Percentiles rank a stretch among this genome's conserved stretches.
These are phyloP conservation scores for Umbelopsis sp. DNA, from an alignment of 192 early-diverging fungal genomes.

Conservation along the genomic window DNA sequence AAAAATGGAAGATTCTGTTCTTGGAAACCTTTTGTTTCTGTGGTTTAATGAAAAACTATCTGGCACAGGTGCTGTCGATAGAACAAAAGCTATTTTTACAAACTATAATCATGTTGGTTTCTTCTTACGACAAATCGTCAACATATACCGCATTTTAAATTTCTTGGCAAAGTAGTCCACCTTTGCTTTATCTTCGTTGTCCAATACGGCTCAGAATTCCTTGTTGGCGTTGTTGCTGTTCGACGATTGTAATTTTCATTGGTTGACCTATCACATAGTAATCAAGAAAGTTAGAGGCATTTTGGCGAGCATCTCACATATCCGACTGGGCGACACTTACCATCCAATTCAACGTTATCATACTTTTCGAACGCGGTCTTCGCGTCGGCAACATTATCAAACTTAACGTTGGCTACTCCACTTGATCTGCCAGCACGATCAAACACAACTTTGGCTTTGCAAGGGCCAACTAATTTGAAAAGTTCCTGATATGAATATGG, in stretches of 20 bases:
- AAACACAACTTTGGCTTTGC: slow-evolving; percentile 38
- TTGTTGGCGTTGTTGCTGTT: background rate
- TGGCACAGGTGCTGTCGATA: no score
- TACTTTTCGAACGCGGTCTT: slow-evolving; percentile 49
- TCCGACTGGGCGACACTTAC: slow-evolving; percentile 25
- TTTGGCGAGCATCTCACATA: background rate
- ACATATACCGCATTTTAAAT: no score
- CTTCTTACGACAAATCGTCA: no score
- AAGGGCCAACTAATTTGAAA: slow-evolving; percentile 50
- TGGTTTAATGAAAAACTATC: no score
- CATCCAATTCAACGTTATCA: slow-evolving; percentile 53
- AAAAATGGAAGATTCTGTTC: no score
- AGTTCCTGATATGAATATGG: slow-evolving; percentile 44
- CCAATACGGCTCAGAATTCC: slow-evolving; percentile 5
- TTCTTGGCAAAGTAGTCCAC: no score
- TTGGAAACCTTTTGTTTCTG: no score
- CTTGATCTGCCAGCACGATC: slow-evolving; percentile 58
- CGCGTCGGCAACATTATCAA: slow-evolving; percentile 44
- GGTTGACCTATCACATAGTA: slow-evolving; percentile 18
- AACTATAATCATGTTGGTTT: no score
- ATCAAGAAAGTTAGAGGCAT: background rate
- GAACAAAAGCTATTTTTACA: no score
- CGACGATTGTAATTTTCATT: slow-evolving; percentile 26
- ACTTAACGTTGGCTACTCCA: slow-evolving; percentile 49
- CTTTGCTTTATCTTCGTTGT: background rate